Conservation (phyloP, 768 basidiomycete species). For the Mycena olivaceomarginata region DNA sequence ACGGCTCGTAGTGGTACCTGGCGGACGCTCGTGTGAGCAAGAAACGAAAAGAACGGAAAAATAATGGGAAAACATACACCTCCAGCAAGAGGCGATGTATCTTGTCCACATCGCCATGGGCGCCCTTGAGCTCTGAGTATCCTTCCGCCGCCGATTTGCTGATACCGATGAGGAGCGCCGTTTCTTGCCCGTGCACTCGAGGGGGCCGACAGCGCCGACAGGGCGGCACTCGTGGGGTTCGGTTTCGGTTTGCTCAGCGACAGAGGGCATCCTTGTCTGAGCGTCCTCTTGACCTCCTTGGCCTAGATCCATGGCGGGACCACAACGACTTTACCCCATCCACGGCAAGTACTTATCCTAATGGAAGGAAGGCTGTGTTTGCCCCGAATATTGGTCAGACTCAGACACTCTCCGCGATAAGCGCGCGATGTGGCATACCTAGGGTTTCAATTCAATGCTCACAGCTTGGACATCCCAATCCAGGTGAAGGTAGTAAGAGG, state of each 20-base stretch:
- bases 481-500: background rate
- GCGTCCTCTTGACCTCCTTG: background rate
- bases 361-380: background rate
- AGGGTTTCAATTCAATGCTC: background rate
- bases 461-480: background rate
- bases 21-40: background rate
- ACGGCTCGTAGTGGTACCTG: constrained; percentile 21
- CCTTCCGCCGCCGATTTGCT: background rate
- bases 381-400: background rate
- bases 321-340: background rate
- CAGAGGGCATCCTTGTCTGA: background rate
- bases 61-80: background rate
- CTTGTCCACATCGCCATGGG: constrained; percentile 32
- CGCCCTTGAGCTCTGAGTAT: constrained; percentile 7
- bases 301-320: background rate
- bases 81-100: constrained; percentile 22
- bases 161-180: constrained; percentile 39
- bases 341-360: background rate
- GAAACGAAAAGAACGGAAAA: background rate
- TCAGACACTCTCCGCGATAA: background rate
- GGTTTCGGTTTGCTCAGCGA: background rate
- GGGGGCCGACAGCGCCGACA: background rate
- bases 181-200: background rate
- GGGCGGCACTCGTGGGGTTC: background rate
- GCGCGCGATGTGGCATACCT: background rate